A percentile compares a stretch with the other conserved stretches of the same genome.
These are phyloP conservation scores for Emiliania huxleyi DNA, from an alignment of 78 protist genomes.

Conservation along the genomic window DNA sequence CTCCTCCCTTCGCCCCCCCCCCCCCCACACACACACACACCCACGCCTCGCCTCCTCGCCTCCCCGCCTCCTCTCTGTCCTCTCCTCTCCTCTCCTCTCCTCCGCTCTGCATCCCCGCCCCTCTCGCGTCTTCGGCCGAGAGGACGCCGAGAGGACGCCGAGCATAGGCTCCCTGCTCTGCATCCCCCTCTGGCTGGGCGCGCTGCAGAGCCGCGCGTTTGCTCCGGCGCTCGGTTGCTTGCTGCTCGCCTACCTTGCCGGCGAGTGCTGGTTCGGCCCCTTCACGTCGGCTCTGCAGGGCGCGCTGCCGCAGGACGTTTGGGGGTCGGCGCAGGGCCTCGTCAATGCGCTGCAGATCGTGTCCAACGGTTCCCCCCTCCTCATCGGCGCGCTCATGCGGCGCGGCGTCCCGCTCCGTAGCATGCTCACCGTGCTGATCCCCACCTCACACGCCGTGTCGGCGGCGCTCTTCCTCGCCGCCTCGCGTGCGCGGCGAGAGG, in stretches of 20 bases:
- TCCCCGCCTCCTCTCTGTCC: no score
- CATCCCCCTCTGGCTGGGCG: neutral
- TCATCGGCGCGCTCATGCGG: neutral
- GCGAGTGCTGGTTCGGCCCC: constrained; percentile 3
- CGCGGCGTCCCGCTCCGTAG: neutral
- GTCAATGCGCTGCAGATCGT: neutral
- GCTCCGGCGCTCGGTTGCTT: neutral
- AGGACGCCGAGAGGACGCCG: no score
- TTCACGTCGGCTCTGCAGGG: neutral
- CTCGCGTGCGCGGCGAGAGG: no score
- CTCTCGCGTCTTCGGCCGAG: no score
- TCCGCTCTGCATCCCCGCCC: no score
- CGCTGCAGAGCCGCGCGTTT: neutral
- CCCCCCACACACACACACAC: no score
- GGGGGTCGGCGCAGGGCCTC: neutral
- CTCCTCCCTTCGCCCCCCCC: no score
- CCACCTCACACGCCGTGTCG: neutral
- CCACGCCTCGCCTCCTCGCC: no score
- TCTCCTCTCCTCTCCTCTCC: no score
- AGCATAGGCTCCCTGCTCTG: neutral
- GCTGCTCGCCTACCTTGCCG: neutral
- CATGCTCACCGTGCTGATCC: neutral
- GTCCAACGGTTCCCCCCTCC: neutral
- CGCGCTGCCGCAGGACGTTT: neutral
- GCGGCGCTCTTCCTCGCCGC: no score